phyloP scores from a whole-genome alignment of 371 early-diverging fungal species.

The Rhizopus microsporus region DNA sequence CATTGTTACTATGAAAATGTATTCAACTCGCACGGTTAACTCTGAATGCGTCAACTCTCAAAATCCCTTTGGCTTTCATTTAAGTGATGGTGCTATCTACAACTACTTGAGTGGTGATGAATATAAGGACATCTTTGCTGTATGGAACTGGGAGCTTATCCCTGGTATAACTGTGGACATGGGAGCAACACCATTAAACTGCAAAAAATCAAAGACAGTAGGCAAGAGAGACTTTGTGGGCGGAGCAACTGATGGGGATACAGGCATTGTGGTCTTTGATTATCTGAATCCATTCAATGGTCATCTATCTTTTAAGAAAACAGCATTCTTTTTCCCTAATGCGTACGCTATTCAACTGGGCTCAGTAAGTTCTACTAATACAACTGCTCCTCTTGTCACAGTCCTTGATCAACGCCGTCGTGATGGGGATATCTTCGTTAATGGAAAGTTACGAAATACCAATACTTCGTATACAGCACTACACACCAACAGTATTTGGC shows the following conservation, averaged over 20 bases:
- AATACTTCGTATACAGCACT: conserved; percentile 4
- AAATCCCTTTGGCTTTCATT: conserved; percentile 29
- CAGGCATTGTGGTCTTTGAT: conserved; percentile 31
- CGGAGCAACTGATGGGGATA: conserved; percentile 26
- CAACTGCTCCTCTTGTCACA: conserved; percentile 20
- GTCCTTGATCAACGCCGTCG: conserved; percentile 33
- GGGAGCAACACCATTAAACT: conserved; percentile 20
- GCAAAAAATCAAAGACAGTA: conserved; percentile 9
- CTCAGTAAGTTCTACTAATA: conserved; percentile 15
- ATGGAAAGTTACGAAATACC: conserved; percentile 11
- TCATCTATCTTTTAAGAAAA: conserved; percentile 29
- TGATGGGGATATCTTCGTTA: conserved; percentile 24
- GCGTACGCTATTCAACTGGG: conserved; percentile 34
- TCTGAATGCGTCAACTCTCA: conserved; percentile 37
- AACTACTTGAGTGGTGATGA: conserved; percentile 37
- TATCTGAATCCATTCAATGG: conserved; percentile 28
- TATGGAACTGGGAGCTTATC: conserved; percentile 35
- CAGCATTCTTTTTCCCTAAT: conserved; percentile 32
- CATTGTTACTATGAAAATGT: conserved; percentile 38
- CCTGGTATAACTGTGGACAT: conserved; percentile 34
- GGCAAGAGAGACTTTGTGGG: conserved; percentile 27
- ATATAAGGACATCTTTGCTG: conserved; percentile 30
- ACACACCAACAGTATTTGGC: conserved; percentile 24
- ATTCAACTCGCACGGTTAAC: conserved; percentile 33
- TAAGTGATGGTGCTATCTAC: conserved; percentile 34